Conservation (phyloP, 78 protist genomes). For the Dictyostelium citrinum region DNA sequence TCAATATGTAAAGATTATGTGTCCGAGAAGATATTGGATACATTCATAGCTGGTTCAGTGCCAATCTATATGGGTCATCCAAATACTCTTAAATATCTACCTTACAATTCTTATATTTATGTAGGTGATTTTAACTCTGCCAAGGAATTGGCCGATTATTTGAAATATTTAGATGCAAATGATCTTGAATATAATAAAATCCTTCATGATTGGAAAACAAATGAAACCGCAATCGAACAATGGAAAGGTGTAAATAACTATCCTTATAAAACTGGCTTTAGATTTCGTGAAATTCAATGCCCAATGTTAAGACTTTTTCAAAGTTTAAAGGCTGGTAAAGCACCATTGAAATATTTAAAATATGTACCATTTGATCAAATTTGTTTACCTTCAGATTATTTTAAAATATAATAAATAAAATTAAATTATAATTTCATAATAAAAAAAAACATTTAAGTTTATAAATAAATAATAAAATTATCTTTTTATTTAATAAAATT, state of each 20-base stretch:
- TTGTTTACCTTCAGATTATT: not conserved
- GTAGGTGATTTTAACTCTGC: constrained; percentile 26
- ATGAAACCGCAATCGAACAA: not conserved
- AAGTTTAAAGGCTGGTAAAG: not conserved
- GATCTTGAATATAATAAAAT: constrained; percentile 24
- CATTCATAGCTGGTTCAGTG: not conserved
- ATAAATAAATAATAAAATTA: too few species aligned
- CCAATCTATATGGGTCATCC: constrained; percentile 9
- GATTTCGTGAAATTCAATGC: not conserved
- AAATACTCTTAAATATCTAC: not conserved
- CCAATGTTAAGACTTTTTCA: not conserved
- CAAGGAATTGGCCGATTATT: constrained; percentile 2
- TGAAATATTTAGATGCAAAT: constrained; percentile 5
- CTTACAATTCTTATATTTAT: constrained; percentile 13
- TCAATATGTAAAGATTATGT: not conserved
- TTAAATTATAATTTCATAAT: too few species aligned
- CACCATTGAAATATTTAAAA: not conserved
- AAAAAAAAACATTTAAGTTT: too few species aligned
- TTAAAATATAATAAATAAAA: not conserved
- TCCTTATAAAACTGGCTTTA: not conserved
- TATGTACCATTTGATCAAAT: not conserved
- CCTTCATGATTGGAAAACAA: not conserved
- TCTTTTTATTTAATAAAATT: too few species aligned
- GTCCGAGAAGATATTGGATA: constrained; percentile 9
- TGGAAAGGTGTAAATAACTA: not conserved